Evolutionary conservation across 805 yeast genomes (phyloP), one percentile per base, ranked within the genome.

Genomic region (Blastobotrys muscicola): DNA sequence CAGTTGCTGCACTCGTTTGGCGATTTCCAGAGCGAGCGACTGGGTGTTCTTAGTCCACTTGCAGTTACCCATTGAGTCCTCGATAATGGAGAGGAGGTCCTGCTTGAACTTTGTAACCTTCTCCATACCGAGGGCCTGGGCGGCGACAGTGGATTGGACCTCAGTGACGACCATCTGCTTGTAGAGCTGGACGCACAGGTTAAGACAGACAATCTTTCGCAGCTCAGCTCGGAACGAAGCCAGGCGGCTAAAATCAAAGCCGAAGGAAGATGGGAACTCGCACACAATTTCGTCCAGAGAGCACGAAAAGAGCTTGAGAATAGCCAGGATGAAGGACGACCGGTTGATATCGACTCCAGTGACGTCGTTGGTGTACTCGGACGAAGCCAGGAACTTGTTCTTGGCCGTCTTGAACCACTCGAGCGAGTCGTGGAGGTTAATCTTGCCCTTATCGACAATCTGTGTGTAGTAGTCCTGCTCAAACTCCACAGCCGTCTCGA

Each of bases 21-120:
- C 73, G 39, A 82, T 56, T 57, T 82, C 94, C 47, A 85, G 69
- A 3, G 90, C 75, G 49, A 86, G 75, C 11, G 82, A 70, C 50
- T 77, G 73, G 20, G 85, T 75, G 60, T 85, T 85, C 56, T 85
- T 75, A 0, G 95, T 85, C 95, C 95, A 85, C 65, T 87, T 85
- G 46, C 85, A 77, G 59, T 83, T 84, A 1, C 94, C 95, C 54
- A 80, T 82, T 46, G 82, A 85, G 62, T 85, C 94, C 30, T 86
- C 76, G 12, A 85, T 85, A 38, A 85, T 82, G 29, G 89, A 82
- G 43, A 83, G 65, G 35, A 86, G 75, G 54, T 85, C 90, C 41
- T 70, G 77, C 60, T 82, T 85, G 44, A 85, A 68, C 40, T 62
- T 67, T 42, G 65, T 60, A 35, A 69, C 60, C 39, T 67, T 68